Evolutionary conservation across 768 basidiomycete species (phyloP), one percentile per base, ranked within the genome.

Genomic region (Pholiota molesta): DNA sequence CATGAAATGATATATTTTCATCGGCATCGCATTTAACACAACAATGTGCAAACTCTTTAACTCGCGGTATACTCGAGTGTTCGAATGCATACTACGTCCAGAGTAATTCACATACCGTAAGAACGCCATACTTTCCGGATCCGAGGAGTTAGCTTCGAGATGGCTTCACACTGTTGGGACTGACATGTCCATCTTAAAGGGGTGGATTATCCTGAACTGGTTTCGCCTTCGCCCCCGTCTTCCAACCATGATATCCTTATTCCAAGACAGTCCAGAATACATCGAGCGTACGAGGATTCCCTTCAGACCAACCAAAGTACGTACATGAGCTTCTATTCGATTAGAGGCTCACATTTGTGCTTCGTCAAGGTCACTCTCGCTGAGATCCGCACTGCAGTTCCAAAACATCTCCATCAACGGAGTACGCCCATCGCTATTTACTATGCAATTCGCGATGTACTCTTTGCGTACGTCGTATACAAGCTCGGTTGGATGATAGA

Each of bases 351-450:
- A 11, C 14, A 13, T 16, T 37, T 9, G 13, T 14, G 35, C 26
- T 11, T 26, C 7, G 3, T 49, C 19, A 0, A 49, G 47, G 74
- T 77, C 14, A 79, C 79, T 2, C 71, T 83, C 42, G 81, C 82
- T 65, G 76, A 83, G 53, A 73, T 84, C 55, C 82, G 81, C 61
- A 77, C 80, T 61, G 81, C 79, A 5, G 81, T 84, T 16, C 82
- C 82, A 1, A 82, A 80, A 69, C 70, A 81, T 44, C 70, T 83
- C 5, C 70, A 81, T n/a, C 73, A 71, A 56, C 69, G 77, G 73
- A 74, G 69, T 69, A 33, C 31, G n/a, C 6, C 21, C 28, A 1
- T 17, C 35, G 33, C 57, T 11, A 35, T 39, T 14, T 54, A 33
- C 39, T 57, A 42, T 44, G 7, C 28, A 13, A 16, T 57, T 13